Evolutionary conservation across 2,329 filamentous ascomycete species (phyloP).

Genomic region (Colletotrichum graminicola): DNA sequence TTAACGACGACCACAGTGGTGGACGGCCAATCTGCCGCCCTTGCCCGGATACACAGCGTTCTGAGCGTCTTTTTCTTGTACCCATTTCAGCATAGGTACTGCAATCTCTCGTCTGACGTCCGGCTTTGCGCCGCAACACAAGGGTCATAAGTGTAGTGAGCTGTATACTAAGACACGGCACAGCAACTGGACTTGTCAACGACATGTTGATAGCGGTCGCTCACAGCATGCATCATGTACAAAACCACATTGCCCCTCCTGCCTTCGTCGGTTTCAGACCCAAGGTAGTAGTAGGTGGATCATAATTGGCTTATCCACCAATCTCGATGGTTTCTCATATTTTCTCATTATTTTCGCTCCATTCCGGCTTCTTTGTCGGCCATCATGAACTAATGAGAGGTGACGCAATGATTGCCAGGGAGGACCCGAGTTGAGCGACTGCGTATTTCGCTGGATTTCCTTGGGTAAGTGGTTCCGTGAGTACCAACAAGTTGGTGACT

Average conservation of each 20-base stretch:
- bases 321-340: slow-evolving; percentile 18
- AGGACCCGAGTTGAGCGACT: slow-evolving; percentile 1
- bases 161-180: background rate
- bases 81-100: slow-evolving; percentile 1
- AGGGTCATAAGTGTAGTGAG: background rate
- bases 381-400: background rate
- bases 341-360: background rate
- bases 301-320: background rate
- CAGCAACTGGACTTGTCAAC: slow-evolving; percentile 14
- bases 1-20: slow-evolving; percentile 4
- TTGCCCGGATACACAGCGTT: background rate
- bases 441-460: background rate
- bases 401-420: slow-evolving; percentile 20
- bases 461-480: background rate
- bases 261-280: slow-evolving; percentile 2
- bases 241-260: slow-evolving; percentile 24
- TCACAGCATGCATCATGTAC: slow-evolving; percentile 13
- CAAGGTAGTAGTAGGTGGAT: slow-evolving; percentile 23
- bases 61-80: background rate
- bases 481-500: background rate
- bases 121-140: slow-evolving; percentile 29
- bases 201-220: slow-evolving; percentile 22
- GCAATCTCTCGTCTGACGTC: slow-evolving; percentile 18
- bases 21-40: background rate
- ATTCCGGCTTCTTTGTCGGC: background rate